phyloP scores from a whole-genome alignment of 108 stramenopile species.

The Conticribra weissflogii region DNA sequence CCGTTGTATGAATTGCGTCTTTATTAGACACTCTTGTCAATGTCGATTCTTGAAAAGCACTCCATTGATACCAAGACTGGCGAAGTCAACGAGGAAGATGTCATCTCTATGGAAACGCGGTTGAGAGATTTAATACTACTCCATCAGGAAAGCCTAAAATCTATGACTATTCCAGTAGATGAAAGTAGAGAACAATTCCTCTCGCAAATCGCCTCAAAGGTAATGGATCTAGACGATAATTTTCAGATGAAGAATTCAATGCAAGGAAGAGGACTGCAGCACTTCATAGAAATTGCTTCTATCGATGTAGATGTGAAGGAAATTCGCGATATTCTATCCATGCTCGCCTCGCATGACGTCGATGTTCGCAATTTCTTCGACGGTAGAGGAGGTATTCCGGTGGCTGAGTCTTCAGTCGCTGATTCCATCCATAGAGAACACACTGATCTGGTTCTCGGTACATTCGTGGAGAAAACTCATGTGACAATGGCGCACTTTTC shows the following conservation, averaged over 20 bases:
- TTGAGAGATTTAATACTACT: slow-evolving; percentile 4
- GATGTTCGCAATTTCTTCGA: neutral
- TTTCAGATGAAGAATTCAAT: neutral
- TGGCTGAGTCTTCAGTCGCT: too few species aligned
- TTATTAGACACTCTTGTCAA: too few species aligned
- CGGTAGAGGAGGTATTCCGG: neutral
- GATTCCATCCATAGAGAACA: too few species aligned
- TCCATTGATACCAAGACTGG: slow-evolving; percentile 11
- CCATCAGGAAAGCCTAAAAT: slow-evolving; percentile 6
- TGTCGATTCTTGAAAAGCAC: slow-evolving; percentile 8
- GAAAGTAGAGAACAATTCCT: slow-evolving; percentile 12
- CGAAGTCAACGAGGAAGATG: neutral
- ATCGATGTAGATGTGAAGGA: slow-evolving; percentile 18
- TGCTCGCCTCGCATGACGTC: neutral
- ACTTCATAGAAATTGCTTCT: slow-evolving; percentile 22
- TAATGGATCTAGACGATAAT: neutral
- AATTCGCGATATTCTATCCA: slow-evolving; percentile 33
- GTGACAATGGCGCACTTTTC: slow-evolving; percentile 67
- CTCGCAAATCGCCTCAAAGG: neutral
- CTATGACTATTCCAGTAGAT: slow-evolving; percentile 6
- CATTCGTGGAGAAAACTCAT: slow-evolving; percentile 53
- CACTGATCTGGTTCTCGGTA: neutral
- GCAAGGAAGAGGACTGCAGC: neutral
- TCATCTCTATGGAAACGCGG: slow-evolving; percentile 7
- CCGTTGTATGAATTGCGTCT: too few species aligned